Evolutionary conservation across 2,329 filamentous ascomycete genomes (phyloP).

Genomic region (Cladophialophora psammophila): DNA sequence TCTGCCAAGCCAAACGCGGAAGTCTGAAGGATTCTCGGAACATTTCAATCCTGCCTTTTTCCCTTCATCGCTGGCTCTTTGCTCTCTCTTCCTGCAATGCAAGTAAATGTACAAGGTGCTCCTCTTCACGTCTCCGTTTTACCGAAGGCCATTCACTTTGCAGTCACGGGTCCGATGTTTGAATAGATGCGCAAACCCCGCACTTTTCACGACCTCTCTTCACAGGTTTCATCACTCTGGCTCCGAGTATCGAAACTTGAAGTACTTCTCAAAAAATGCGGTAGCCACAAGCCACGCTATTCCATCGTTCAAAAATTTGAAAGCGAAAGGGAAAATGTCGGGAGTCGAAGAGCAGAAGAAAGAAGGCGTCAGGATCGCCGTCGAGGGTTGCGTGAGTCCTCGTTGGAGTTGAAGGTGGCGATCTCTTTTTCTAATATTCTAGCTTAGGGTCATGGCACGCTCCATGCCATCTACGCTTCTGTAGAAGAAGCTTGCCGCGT

Average conservation of each 20-base stretch:
- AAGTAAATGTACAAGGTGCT: slow-evolving; percentile 8
- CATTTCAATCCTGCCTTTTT: background rate
- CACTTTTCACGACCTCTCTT: background rate
- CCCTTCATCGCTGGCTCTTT: background rate
- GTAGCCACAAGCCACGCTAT: background rate
- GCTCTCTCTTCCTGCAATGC: background rate
- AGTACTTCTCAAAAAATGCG: background rate
- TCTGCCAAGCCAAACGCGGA: background rate
- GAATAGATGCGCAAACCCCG: background rate
- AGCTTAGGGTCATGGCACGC: slow-evolving; percentile 81
- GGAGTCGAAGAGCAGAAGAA: slow-evolving; percentile 9
- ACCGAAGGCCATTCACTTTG: background rate
- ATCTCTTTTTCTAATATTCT: slow-evolving; percentile 18
- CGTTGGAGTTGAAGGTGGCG: slow-evolving; percentile 15
- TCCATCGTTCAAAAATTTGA: background rate
- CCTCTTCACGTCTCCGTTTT: background rate
- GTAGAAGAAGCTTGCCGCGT: slow-evolving; percentile 72
- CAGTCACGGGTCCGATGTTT: background rate
- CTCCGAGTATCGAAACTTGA: background rate
- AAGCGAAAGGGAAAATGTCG: background rate
- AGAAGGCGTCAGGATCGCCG: slow-evolving; percentile 70
- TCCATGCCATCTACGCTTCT: slow-evolving; percentile 89
- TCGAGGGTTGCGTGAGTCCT: slow-evolving; percentile 81
- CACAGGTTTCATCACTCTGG: background rate
- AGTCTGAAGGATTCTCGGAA: background rate